A percentile compares a stretch with the other conserved stretches of the same genome.
Evolutionary conservation across 1,284 basidiomycete species (phyloP).

Genomic region (Apiotrichum laibachii): DNA sequence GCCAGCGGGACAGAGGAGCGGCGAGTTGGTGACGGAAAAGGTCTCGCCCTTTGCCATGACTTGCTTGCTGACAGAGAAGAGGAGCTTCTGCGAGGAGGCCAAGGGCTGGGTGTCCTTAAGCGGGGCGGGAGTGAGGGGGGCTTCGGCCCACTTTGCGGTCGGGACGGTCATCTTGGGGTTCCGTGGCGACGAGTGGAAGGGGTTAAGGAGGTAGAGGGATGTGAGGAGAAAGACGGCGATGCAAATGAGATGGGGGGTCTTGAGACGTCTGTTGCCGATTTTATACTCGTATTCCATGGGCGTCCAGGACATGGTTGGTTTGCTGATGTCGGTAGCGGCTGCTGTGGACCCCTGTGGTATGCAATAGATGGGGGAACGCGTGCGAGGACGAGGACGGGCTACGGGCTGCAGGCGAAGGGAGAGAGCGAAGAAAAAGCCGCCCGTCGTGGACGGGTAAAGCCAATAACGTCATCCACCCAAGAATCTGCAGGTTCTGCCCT

Average conservation of each 20-base stretch:
- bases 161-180: neutral
- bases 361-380: too few relatives aligned
- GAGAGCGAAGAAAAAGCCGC: too few relatives aligned
- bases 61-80: constrained; percentile 13
- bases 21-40: constrained; percentile 31
- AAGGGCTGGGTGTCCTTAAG: neutral
- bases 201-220: neutral
- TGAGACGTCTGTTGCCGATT: neutral
- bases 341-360: too few relatives aligned
- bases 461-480: too few relatives aligned
- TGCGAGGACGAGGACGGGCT: too few relatives aligned
- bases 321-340: too few relatives aligned
- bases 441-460: too few relatives aligned
- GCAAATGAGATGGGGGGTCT: neutral
- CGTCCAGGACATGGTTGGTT: too few relatives aligned
- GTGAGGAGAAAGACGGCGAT: neutral
- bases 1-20: constrained; percentile 21
- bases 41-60: constrained; percentile 14
- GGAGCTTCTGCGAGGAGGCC: constrained; percentile 11
- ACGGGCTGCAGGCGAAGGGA: too few relatives aligned
- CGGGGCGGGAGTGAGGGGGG: constrained; percentile 11
- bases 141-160: constrained; percentile 24
- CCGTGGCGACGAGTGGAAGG: neutral
- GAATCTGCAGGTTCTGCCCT: too few relatives aligned
- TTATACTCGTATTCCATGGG: neutral